Base-by-base conservation (phyloP, 352 stramenopile species). In the Pythium rhizo-oryzae region DNA sequence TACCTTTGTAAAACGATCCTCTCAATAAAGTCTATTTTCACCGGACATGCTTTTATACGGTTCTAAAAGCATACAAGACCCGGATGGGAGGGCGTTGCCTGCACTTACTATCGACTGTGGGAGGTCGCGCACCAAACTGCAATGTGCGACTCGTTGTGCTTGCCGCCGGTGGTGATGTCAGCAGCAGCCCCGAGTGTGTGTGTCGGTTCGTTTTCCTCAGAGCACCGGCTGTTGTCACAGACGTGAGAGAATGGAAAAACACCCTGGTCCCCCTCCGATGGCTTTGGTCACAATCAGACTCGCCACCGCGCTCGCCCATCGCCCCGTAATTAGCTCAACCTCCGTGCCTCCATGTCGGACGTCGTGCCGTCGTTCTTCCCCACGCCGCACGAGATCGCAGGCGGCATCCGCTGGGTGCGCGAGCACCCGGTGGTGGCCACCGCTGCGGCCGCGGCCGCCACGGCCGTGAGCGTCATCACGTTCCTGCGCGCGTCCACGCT, bases 301-400 rank as follows among this genome's bases (percentile, higher is more conserved):
- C 47, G 19, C 21, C 21, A 8, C 51, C 25, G 24, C 23, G 12
- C 5, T 23, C 24, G 23, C 23, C 35, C 35, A 41, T 41, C 35
- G 35, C 35, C 35, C 16, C 21, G 6, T 11, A 47, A 24, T 44
- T 54, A 63, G 43, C 18, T 47, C 5, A 8, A 13, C 39, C 23
- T n/a, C 1, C 28, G 25, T 9, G 24, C 2, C 21, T n/a, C 15
- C 7, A 92, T 92, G 84, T 84, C 77, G 19, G 81, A 90, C 64
- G 74, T 90, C 37, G 74, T 71, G 68, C 80, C 85, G 9, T 90
- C 80, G 18, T 94, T 94, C 75, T 94, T 94, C 74, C 85, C 85
- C 35, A 94, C 85, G 53, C 82, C 85, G 33, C 78, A 79, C 52
- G 85, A 94, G 66, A 91, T 94, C 69, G 84, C 84, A n/a, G 81